Conservation (phyloP, 441 rosid species). For the Flueggea neowawraea region DNA sequence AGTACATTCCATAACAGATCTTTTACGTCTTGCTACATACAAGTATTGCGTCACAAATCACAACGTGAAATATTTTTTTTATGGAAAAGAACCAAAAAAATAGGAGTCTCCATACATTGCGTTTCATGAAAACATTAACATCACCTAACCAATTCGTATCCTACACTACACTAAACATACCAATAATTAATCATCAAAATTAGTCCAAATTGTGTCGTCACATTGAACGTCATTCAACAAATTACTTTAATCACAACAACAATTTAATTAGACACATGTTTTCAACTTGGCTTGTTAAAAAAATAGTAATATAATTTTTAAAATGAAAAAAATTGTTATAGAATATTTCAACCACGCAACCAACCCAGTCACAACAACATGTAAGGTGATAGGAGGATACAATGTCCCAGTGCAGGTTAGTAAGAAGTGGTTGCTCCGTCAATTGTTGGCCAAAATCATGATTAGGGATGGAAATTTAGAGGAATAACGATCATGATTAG, state of each 20-base stretch:
- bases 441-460: conserved; percentile 46
- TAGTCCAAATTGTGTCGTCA: conserved; percentile 21
- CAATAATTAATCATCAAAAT: background rate
- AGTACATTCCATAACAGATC: no score
- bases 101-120: no score
- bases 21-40: no score
- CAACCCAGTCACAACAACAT: conserved; percentile 2
- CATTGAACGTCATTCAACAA: conserved; percentile 29
- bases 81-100: no score
- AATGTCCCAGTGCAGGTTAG: conserved; percentile 47
- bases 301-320: background rate
- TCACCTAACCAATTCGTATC: conserved; percentile 12
- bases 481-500: conserved; percentile 39
- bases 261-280: background rate
- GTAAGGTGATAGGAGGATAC: conserved; percentile 25
- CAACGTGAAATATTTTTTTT: no score
- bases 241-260: background rate
- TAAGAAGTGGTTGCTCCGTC: conserved; percentile 51
- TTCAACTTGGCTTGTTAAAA: background rate
- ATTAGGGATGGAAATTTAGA: conserved; percentile 37
- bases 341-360: background rate
- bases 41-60: no score
- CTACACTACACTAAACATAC: background rate
- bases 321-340: background rate
- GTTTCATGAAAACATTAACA: no score